phyloP scores from a whole-genome alignment of 768 basidiomycete genomes.

The Kwoniella newhampshirensis region DNA sequence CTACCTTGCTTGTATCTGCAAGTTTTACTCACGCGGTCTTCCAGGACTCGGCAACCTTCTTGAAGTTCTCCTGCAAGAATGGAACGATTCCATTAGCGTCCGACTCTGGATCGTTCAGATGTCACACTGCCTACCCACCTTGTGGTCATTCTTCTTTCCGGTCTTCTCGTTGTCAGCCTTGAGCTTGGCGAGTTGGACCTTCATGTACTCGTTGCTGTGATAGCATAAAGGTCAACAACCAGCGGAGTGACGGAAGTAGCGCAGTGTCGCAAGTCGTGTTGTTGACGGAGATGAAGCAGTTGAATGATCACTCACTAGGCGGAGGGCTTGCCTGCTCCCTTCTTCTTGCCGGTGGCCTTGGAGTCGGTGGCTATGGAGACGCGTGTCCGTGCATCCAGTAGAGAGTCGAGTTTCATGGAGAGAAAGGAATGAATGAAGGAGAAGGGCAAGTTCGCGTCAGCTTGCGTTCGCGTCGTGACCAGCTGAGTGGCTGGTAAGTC shows the following conservation, averaged over 20 bases:
- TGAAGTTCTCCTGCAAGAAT: constrained; percentile 43
- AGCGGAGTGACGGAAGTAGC: too few species aligned
- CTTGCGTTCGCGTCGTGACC: not conserved
- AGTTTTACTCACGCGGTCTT: constrained; percentile 39
- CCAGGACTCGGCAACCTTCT: constrained; percentile 43
- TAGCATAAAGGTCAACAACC: not conserved
- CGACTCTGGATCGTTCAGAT: too few species aligned
- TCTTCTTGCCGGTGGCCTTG: constrained; percentile 32
- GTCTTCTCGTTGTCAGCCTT: constrained; percentile 48
- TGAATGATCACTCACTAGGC: constrained; percentile 37
- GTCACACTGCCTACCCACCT: constrained; percentile 24
- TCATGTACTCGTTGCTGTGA: constrained; percentile 49
- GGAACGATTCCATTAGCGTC: constrained; percentile 5
- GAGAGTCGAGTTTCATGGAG: too few species aligned
- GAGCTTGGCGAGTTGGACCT: constrained; percentile 50
- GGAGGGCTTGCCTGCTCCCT: constrained; percentile 32
- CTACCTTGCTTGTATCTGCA: not conserved
- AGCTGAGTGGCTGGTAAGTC: not conserved
- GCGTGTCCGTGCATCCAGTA: constrained; percentile 3
- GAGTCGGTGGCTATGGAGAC: constrained; percentile 12
- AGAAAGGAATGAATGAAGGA: constrained; percentile 5
- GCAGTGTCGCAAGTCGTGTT: not conserved
- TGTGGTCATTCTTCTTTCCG: constrained; percentile 44
- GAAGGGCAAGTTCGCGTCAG: constrained; percentile 15
- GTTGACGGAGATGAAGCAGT: not conserved